phyloP scores from a whole-genome alignment of 2,329 filamentous ascomycete species.

The Aspergillus fructus region DNA sequence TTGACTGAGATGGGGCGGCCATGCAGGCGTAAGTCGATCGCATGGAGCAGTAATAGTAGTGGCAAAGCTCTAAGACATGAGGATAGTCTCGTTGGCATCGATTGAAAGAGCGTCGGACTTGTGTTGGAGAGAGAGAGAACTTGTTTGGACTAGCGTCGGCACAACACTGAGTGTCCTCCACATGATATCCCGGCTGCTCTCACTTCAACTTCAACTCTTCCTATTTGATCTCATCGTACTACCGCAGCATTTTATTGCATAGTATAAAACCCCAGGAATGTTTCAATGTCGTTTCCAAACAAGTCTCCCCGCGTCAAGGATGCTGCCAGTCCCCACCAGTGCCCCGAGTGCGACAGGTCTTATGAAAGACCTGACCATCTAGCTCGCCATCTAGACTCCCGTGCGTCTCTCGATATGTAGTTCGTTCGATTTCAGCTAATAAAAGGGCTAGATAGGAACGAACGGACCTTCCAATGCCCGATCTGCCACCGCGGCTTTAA shows the following conservation, averaged over 20 bases:
- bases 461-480: conserved; percentile 3
- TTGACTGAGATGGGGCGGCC: no score
- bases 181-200: not conserved
- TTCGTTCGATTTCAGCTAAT: not conserved
- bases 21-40: no score
- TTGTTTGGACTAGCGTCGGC: conserved; percentile 4
- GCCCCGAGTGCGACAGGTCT: not conserved
- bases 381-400: conserved; percentile 5
- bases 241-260: not conserved
- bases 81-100: no score
- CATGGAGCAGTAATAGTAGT: no score
- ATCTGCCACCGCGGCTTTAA: conserved; percentile 6
- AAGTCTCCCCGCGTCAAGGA: conserved; percentile 4
- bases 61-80: no score
- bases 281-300: not conserved
- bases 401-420: not conserved
- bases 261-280: not conserved
- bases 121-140: not conserved
- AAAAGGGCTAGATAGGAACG: not conserved
- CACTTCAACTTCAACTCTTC: not conserved
- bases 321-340: conserved; percentile 4
- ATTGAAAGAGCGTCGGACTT: no score
- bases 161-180: not conserved
- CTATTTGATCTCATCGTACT: not conserved
- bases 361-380: conserved; percentile 8